phyloP scores from a whole-genome alignment of 345 rosid genomes.

The Pugionium dolabratum region DNA sequence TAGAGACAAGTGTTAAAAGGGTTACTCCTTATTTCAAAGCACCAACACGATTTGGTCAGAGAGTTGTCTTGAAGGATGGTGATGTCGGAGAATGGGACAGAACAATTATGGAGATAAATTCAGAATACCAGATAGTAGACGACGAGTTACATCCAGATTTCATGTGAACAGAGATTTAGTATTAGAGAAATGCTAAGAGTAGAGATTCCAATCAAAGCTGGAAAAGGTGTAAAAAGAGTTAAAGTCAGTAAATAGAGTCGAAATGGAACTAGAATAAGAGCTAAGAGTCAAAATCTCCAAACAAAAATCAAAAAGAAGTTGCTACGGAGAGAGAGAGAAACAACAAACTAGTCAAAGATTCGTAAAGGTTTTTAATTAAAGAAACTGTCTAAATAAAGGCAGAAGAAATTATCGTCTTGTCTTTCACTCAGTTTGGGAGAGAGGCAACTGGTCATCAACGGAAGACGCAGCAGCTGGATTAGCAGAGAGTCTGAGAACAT shows the following conservation, averaged over 20 bases:
- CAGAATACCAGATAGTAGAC: slow-evolving; percentile 49
- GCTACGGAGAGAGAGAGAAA: no score
- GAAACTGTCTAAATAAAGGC: slow-evolving; percentile 22
- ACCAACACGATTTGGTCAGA: no score
- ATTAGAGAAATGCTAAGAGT: no score
- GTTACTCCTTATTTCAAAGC: no score
- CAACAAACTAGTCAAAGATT: slow-evolving; percentile 9
- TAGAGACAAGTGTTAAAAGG: no score
- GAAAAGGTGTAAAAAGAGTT: slow-evolving; percentile 2
- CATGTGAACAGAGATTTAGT: slow-evolving; percentile 33
- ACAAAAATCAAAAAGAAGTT: no score
- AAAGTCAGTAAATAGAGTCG: background rate
- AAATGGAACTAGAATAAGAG: slow-evolving; percentile 5
- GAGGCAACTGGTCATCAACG: slow-evolving; percentile 44
- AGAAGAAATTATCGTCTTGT: slow-evolving; percentile 4
- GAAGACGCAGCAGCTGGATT: slow-evolving; percentile 30
- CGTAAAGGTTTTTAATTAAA: slow-evolving; percentile 25
- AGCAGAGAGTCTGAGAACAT: slow-evolving; percentile 51
- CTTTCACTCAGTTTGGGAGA: slow-evolving; percentile 32
- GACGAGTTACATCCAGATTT: slow-evolving; percentile 80
- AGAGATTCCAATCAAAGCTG: no score
- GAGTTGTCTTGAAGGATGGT: slow-evolving; percentile 21
- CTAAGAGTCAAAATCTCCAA: background rate
- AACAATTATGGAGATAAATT: slow-evolving; percentile 30
- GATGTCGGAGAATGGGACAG: slow-evolving; percentile 13